These are phyloP conservation scores for Fusarium domesticum DNA, from an alignment of 2,329 filamentous ascomycete species.

Conservation along the genomic window DNA sequence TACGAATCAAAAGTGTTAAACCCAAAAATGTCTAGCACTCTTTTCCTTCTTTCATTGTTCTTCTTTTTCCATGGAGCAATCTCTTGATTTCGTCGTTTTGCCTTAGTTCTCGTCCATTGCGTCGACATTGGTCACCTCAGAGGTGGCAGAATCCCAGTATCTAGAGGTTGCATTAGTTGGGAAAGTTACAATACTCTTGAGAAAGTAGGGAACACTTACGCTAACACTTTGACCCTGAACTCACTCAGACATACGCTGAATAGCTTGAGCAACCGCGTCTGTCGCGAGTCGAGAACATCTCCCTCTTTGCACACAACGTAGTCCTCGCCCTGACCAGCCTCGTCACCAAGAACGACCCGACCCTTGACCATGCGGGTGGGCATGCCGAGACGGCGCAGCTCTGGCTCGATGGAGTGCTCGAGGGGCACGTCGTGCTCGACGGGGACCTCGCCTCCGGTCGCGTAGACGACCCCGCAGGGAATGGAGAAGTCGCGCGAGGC, in stretches of 20 bases:
- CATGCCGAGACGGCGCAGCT: conserved; percentile 82
- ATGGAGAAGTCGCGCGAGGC: conserved; percentile 75
- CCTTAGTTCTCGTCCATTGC: conserved; percentile 36
- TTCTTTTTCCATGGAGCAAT: background rate
- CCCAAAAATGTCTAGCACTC: conserved; percentile 25
- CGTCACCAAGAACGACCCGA: conserved; percentile 69
- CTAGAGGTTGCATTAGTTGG: conserved; percentile 34
- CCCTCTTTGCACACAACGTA: conserved; percentile 84
- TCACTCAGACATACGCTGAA: conserved; percentile 89
- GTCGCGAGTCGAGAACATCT: conserved; percentile 79
- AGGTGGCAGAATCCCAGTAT: conserved; percentile 60
- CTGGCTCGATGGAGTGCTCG: conserved; percentile 85
- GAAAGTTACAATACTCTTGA: conserved; percentile 8
- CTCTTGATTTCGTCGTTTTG: too few relatives aligned
- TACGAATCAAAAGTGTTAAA: conserved; percentile 30
- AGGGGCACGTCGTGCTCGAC: conserved; percentile 80
- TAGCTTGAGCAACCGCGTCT: conserved; percentile 90
- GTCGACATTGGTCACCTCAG: conserved; percentile 55
- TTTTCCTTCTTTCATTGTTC: conserved; percentile 16
- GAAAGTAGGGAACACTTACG: conserved; percentile 47
- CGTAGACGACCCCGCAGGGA: conserved; percentile 78
- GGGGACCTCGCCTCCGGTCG: conserved; percentile 74
- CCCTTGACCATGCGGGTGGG: conserved; percentile 87
- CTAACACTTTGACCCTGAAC: conserved; percentile 78
- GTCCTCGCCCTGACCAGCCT: conserved; percentile 50